phyloP scores from a whole-genome alignment of 2,329 filamentous ascomycete genomes.

The Xylariaceae sp. region DNA sequence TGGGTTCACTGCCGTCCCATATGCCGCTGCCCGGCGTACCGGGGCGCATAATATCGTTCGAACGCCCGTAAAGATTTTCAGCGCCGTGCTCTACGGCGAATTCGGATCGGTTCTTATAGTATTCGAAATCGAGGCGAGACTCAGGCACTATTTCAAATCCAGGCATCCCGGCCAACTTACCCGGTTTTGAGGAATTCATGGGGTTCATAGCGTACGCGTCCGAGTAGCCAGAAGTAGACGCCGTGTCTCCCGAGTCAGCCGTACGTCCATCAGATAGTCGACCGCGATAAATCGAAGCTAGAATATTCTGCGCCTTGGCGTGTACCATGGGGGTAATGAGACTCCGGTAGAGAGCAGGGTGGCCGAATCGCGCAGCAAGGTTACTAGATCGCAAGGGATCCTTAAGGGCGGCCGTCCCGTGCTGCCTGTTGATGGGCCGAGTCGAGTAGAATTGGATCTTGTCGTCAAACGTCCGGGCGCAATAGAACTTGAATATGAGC shows the following conservation, averaged over 20 bases:
- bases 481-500: conserved; percentile 82
- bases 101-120: conserved; percentile 85
- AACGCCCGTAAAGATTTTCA: conserved; percentile 60
- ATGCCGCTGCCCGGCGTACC: conserved; percentile 58
- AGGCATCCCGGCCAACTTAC: conserved; percentile 48
- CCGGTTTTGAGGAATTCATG: conserved; percentile 60
- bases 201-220: conserved; percentile 75
- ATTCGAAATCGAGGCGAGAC: conserved; percentile 79
- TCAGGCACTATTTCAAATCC: conserved; percentile 92
- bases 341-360: conserved; percentile 45
- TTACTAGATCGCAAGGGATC: conserved; percentile 58
- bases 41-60: conserved; percentile 56
- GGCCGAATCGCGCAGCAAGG: conserved; percentile 75
- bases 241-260: conserved; percentile 51
- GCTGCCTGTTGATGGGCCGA: conserved; percentile 48
- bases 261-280: conserved; percentile 66
- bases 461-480: conserved; percentile 68
- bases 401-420: conserved; percentile 47
- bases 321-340: conserved; percentile 27
- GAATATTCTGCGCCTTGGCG: conserved; percentile 78
- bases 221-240: conserved; percentile 68
- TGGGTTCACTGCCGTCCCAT: conserved; percentile 40
- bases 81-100: conserved; percentile 86
- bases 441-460: conserved; percentile 78
- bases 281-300: conserved; percentile 82